phyloP scores from a whole-genome alignment of 1,284 basidiomycete species.

The Ustilago bromivora region DNA sequence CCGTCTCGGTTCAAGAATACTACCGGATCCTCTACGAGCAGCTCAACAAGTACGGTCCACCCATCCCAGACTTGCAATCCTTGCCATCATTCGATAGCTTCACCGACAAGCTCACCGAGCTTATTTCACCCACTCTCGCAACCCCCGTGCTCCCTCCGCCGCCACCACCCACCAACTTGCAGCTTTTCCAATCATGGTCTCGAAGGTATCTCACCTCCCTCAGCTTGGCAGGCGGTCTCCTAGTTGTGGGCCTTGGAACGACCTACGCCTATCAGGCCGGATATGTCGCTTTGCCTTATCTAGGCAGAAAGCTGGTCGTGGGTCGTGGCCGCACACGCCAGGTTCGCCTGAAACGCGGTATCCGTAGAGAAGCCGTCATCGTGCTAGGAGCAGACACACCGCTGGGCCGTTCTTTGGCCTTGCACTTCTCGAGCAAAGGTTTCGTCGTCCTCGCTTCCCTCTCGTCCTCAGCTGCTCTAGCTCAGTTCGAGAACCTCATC shows the following conservation, averaged over 20 bases:
- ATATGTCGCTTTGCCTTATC: constrained; percentile 36
- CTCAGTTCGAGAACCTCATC: constrained; percentile 59
- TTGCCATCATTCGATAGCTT: constrained; percentile 49
- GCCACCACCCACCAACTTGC: constrained; percentile 42
- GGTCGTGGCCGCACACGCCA: constrained; percentile 35
- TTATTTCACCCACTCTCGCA: constrained; percentile 32
- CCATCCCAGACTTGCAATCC: constrained; percentile 40
- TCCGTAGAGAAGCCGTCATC: constrained; percentile 60
- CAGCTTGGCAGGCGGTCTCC: constrained; percentile 28
- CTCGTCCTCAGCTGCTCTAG: constrained; percentile 40
- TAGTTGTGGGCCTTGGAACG: constrained; percentile 48
- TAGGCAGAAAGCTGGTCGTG: constrained; percentile 36
- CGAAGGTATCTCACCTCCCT: constrained; percentile 24
- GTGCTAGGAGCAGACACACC: constrained; percentile 68
- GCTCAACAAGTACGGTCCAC: constrained; percentile 58
- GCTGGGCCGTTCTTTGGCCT: constrained; percentile 57
- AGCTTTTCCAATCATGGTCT: constrained; percentile 32
- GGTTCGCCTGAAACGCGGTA: constrained; percentile 47
- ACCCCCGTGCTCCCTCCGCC: constrained; percentile 43
- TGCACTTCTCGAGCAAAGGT: constrained; percentile 57
- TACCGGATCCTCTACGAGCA: constrained; percentile 55
- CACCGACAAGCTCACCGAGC: constrained; percentile 35
- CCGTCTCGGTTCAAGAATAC: constrained; percentile 53
- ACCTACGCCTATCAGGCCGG: constrained; percentile 40
- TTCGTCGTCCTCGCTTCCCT: constrained; percentile 67